Evolutionary conservation across 2,329 filamentous ascomycete species (phyloP).

Genomic region (Xylaria sp.): DNA sequence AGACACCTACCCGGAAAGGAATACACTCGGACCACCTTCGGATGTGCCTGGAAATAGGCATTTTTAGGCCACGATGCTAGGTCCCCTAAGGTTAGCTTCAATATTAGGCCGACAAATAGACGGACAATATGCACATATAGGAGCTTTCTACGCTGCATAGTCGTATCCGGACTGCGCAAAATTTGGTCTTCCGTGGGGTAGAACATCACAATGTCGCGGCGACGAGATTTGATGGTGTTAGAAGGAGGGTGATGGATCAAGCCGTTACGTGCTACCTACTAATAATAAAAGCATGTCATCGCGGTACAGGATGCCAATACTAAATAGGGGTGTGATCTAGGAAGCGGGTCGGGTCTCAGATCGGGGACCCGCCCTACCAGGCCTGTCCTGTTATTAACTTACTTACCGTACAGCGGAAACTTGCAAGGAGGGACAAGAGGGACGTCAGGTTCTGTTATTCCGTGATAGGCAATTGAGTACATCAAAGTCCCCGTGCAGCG

Average conservation of each 20-base stretch:
- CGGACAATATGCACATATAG: background rate
- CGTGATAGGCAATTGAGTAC: slow-evolving; percentile 31
- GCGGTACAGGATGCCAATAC: slow-evolving; percentile 25
- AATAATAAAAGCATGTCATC: slow-evolving; percentile 36
- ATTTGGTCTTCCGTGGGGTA: slow-evolving; percentile 24
- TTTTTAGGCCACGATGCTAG: slow-evolving; percentile 6
- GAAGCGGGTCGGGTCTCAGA: slow-evolving; percentile 34
- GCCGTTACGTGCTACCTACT: slow-evolving; percentile 29
- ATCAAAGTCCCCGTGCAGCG: slow-evolving; percentile 24
- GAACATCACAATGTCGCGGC: slow-evolving; percentile 20
- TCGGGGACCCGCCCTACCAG: slow-evolving; percentile 30
- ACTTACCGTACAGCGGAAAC: slow-evolving; percentile 10
- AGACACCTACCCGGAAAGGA: slow-evolving; percentile 25
- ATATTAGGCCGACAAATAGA: slow-evolving; percentile 3
- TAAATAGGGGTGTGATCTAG: slow-evolving; percentile 31
- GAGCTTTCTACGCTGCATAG: slow-evolving; percentile 13
- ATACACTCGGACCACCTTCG: slow-evolving; percentile 25
- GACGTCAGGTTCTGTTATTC: slow-evolving; percentile 13
- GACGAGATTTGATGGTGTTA: slow-evolving; percentile 19
- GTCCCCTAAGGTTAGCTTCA: slow-evolving; percentile 6
- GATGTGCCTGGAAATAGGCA: slow-evolving; percentile 1
- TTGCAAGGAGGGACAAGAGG: slow-evolving; percentile 17
- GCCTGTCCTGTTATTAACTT: slow-evolving; percentile 23
- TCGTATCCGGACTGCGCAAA: slow-evolving; percentile 14
- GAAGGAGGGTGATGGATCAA: slow-evolving; percentile 15